Evolutionary conservation across 2,329 filamentous ascomycete genomes (phyloP).

Genomic region (Aspergillaceae sp.): DNA sequence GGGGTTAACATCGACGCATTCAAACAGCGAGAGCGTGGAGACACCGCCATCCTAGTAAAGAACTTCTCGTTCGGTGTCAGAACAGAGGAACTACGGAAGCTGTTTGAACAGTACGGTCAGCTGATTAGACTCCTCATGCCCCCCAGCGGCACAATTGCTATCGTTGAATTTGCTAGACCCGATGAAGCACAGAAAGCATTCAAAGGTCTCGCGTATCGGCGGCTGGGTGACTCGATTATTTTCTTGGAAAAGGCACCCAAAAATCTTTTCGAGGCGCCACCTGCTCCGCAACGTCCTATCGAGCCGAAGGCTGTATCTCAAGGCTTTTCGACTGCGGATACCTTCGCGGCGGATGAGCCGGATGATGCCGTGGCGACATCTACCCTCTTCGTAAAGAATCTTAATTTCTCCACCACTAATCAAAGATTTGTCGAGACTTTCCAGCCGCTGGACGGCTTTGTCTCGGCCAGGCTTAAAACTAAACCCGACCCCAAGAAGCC

Average conservation of each 20-base stretch:
- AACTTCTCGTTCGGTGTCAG: constrained; percentile 84
- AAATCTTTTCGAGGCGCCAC: constrained; percentile 55
- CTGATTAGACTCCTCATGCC: constrained; percentile 82
- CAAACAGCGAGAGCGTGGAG: constrained; percentile 73
- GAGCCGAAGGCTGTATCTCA: constrained; percentile 28
- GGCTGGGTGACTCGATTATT: constrained; percentile 81
- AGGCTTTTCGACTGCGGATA: constrained; percentile 35
- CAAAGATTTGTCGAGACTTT: constrained; percentile 69
- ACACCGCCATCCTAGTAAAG: constrained; percentile 83
- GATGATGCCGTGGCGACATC: constrained; percentile 49
- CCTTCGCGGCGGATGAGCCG: constrained; percentile 33
- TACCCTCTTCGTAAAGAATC: constrained; percentile 88
- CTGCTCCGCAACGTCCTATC: constrained; percentile 21
- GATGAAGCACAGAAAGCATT: constrained; percentile 78
- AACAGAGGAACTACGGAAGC: constrained; percentile 63
- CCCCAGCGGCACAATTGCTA: constrained; percentile 83
- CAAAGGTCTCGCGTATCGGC: constrained; percentile 74
- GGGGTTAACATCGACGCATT: constrained; percentile 90
- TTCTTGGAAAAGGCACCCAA: constrained; percentile 92
- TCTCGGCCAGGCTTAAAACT: constrained; percentile 84
- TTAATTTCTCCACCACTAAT: constrained; percentile 84
- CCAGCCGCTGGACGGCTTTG: constrained; percentile 72
- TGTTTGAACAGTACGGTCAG: constrained; percentile 80
- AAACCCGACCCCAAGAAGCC: constrained; percentile 87
- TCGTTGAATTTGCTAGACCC: constrained; percentile 75